phyloP scores from a whole-genome alignment of 2,329 filamentous ascomycete genomes.

The Hymenoscyphus infarciens region DNA sequence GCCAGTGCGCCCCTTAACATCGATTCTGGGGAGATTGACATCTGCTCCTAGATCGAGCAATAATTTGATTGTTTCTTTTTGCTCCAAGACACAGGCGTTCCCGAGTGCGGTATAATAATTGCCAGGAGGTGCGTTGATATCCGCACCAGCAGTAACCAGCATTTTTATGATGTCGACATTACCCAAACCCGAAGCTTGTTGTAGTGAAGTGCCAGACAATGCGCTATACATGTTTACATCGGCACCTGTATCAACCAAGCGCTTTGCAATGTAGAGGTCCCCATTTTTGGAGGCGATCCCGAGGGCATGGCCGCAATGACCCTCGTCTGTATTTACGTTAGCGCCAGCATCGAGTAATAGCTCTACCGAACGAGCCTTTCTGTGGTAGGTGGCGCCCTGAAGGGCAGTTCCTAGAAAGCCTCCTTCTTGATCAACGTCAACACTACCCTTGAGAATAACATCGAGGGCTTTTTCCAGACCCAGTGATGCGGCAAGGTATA shows the following conservation, averaged over 20 bases:
- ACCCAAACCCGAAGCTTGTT: background rate
- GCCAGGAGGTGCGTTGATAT: too few relatives aligned
- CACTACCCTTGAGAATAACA: background rate
- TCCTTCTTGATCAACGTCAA: background rate
- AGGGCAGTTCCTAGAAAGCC: background rate
- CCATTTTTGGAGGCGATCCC: background rate
- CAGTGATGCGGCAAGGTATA: background rate
- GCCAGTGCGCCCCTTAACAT: background rate
- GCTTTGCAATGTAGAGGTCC: background rate
- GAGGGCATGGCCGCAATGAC: background rate
- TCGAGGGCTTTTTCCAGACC: background rate
- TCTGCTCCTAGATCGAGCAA: background rate
- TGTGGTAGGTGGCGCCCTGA: background rate
- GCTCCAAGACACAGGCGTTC: background rate
- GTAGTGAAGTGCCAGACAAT: background rate
- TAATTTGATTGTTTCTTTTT: background rate
- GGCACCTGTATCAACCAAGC: background rate
- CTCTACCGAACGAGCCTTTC: background rate
- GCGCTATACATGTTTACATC: background rate
- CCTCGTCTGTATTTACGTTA: too few relatives aligned
- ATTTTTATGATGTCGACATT: background rate
- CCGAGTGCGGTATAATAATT: background rate
- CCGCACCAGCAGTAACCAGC: background rate
- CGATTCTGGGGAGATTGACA: too few relatives aligned
- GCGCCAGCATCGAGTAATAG: background rate